These are phyloP conservation scores for Kluyveromyces starmeri DNA, from an alignment of 805 yeast species.

Conservation along the genomic window DNA sequence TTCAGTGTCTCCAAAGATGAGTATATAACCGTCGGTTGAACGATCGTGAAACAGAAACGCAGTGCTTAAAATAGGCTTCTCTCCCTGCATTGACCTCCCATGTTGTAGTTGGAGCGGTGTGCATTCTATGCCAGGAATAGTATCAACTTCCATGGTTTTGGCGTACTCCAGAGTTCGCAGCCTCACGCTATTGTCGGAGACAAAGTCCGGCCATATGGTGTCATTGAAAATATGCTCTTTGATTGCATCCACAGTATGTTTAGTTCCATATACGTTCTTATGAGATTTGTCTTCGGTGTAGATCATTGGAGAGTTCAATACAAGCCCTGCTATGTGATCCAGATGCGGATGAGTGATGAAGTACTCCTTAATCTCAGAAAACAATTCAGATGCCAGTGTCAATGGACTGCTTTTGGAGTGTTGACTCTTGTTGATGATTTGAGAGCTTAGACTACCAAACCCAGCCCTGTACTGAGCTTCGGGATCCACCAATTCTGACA, in stretches of 20 bases:
- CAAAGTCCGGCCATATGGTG: slow-evolving; percentile 66
- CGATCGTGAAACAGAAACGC: slow-evolving; percentile 48
- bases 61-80: slow-evolving; percentile 33
- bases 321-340: slow-evolving; percentile 67
- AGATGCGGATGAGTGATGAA: slow-evolving; percentile 76
- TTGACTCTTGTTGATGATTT: slow-evolving; percentile 3
- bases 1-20: slow-evolving; percentile 82
- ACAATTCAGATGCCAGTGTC: slow-evolving; percentile 26
- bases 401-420: slow-evolving; percentile 20
- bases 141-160: slow-evolving; percentile 8
- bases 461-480: slow-evolving; percentile 11
- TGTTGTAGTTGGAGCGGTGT: slow-evolving; percentile 33
- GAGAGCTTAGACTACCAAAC: slow-evolving; percentile 10
- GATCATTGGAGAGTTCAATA: slow-evolving; percentile 56
- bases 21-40: slow-evolving; percentile 30
- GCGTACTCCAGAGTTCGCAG: slow-evolving; percentile 1
- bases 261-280: slow-evolving; percentile 46
- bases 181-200: slow-evolving; percentile 20
- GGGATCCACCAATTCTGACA: slow-evolving; percentile 12
- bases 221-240: slow-evolving; percentile 60
- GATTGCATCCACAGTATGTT: slow-evolving; percentile 43
- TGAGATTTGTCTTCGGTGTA: slow-evolving; percentile 27
- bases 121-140: slow-evolving; percentile 23
- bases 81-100: slow-evolving; percentile 31
- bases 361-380: slow-evolving; percentile 34